A percentile compares a stretch with the other conserved stretches of the same genome.
Evolutionary conservation across 306 rosid genomes (phyloP).

Genomic region (Prunus mume): DNA sequence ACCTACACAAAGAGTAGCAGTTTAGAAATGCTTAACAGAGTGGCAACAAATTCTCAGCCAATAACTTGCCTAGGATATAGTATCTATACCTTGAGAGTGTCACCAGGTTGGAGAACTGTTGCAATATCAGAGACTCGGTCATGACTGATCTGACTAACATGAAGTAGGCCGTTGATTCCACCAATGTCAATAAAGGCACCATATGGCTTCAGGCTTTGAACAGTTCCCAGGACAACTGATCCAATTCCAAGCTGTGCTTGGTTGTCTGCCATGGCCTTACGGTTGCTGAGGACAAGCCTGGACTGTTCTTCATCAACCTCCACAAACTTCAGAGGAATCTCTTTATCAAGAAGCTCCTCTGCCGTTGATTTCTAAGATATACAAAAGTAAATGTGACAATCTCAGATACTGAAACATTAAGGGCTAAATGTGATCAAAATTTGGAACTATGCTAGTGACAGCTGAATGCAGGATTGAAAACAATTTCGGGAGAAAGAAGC

Average conservation of each 20-base stretch:
- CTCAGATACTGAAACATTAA: background rate
- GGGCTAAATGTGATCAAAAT: background rate
- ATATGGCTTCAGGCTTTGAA: constrained; percentile 91
- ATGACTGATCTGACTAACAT: constrained; percentile 98
- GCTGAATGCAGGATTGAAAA: background rate
- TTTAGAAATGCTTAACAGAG: constrained; percentile 11
- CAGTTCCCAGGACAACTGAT: constrained; percentile 87
- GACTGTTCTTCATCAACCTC: constrained; percentile 95
- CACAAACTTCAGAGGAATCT: constrained; percentile 89
- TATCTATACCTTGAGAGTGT: constrained; percentile 71
- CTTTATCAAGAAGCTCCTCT: constrained; percentile 83
- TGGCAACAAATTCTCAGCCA: constrained; percentile 13
- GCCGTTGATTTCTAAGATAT: constrained; percentile 61
- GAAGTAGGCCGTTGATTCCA: constrained; percentile 97
- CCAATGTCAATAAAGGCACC: constrained; percentile 98
- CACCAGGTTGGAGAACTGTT: constrained; percentile 94
- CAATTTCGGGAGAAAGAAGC: background rate
- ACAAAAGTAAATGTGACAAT: constrained; percentile 4
- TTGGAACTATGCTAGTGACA: background rate
- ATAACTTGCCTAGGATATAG: constrained; percentile 7
- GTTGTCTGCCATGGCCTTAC: constrained; percentile 92
- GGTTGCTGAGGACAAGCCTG: constrained; percentile 91
- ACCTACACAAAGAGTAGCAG: constrained; percentile 53
- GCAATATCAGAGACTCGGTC: constrained; percentile 86
- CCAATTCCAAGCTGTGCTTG: constrained; percentile 98